These are phyloP conservation scores for Fusarium pininemorale DNA, from an alignment of 2,329 filamentous ascomycete genomes.

Conservation along the genomic window DNA sequence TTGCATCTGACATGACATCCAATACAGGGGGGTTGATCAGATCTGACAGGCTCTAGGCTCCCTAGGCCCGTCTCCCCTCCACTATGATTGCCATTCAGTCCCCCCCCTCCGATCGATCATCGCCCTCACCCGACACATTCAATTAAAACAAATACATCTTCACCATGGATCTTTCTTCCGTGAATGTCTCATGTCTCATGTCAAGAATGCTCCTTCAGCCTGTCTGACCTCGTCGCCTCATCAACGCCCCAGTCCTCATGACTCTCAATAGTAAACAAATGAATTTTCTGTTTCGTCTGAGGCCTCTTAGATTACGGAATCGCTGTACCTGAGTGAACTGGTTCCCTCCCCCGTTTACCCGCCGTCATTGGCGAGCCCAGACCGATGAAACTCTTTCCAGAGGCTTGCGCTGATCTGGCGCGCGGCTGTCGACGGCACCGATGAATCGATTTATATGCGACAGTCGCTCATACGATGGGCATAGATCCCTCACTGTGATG, in stretches of 20 bases:
- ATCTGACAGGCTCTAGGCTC: constrained; percentile 13
- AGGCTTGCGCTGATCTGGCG: neutral
- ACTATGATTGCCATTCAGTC: neutral
- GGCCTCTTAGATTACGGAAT: neutral
- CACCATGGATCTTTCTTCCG: neutral
- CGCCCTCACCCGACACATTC: neutral
- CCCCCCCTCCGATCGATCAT: constrained; percentile 12
- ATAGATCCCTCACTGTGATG: neutral
- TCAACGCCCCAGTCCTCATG: constrained; percentile 11
- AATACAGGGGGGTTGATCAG: constrained; percentile 6
- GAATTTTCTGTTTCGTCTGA: neutral
- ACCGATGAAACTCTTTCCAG: neutral
- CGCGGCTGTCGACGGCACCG: neutral
- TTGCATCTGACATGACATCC: constrained; percentile 8
- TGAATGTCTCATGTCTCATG: constrained; percentile 28
- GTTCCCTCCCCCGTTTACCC: neutral
- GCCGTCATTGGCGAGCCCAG: neutral
- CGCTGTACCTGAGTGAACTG: neutral
- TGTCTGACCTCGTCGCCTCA: constrained; percentile 12
- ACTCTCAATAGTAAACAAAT: constrained; percentile 12
- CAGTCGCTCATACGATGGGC: neutral
- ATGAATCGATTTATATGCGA: neutral
- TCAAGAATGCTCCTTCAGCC: constrained; percentile 26
- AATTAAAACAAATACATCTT: constrained; percentile 7
- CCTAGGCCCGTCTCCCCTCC: neutral